A percentile compares a stretch with the other conserved stretches of the same genome.
Conservation (phyloP, 2,329 filamentous ascomycete genomes). For the Leptographium wingfieldii region DNA sequence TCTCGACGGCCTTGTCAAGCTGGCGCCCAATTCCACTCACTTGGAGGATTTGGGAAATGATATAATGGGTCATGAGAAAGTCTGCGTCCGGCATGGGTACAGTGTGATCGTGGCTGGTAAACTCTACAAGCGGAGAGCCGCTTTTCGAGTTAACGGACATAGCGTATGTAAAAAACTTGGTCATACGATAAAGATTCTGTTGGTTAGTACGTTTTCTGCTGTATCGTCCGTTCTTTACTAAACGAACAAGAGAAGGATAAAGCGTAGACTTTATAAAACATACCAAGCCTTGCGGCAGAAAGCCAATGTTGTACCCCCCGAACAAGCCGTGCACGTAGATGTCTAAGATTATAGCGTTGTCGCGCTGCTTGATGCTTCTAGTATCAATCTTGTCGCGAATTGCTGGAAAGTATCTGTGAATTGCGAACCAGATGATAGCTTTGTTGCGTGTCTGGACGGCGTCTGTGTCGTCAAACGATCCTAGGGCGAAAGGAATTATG, state of each 20-base stretch:
- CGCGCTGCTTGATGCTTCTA: constrained; percentile 5
- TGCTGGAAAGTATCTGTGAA: constrained; percentile 8
- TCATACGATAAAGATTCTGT: too few relatives aligned
- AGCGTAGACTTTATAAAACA: neutral
- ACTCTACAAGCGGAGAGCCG: neutral
- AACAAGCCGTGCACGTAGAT: neutral
- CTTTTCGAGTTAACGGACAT: neutral
- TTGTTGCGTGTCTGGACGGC: too few relatives aligned
- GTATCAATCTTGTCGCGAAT: constrained; percentile 1
- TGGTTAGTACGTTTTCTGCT: neutral
- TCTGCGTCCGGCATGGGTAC: neutral
- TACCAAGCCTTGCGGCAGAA: neutral
- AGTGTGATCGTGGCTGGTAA: neutral
- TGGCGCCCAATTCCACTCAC: constrained; percentile 2
- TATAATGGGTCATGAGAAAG: neutral
- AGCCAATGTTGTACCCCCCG: neutral
- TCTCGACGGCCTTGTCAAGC: neutral
- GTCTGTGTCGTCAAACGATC: too few relatives aligned
- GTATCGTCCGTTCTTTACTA: neutral
- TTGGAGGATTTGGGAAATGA: constrained; percentile 1
- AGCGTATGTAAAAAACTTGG: too few relatives aligned
- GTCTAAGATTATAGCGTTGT: neutral
- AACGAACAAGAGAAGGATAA: too few relatives aligned
- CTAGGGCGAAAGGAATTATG: too few relatives aligned
- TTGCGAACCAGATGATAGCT: neutral